Evolutionary conservation across 176 grass and related monocot genomes (phyloP).

Genomic region (Eragrostis curvula): DNA sequence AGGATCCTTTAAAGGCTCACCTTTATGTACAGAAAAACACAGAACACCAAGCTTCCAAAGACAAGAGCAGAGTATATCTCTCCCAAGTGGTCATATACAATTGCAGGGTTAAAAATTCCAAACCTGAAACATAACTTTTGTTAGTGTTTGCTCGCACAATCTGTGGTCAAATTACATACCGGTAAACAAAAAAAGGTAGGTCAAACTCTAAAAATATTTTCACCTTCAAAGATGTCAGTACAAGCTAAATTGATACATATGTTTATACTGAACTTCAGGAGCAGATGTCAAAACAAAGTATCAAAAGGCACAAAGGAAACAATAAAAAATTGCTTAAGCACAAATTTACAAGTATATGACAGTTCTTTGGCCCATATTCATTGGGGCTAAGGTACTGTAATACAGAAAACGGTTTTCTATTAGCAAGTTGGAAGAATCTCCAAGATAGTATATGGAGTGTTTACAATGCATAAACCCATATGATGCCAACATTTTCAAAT

Average conservation of each 20-base stretch:
- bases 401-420: not conserved
- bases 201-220: not conserved
- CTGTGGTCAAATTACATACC: not conserved
- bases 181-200: not conserved
- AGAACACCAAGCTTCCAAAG: constrained; percentile 94
- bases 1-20: constrained; percentile 35
- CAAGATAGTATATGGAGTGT: not conserved
- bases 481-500: not conserved
- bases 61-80: constrained; percentile 94
- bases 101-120: constrained; percentile 81
- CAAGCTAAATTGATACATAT: not conserved
- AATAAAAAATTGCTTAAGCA: not conserved
- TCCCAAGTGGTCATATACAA: constrained; percentile 95
- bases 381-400: not conserved
- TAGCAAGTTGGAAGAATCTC: not conserved
- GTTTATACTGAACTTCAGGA: not conserved
- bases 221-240: not conserved
- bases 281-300: not conserved
- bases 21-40: constrained; percentile 91
- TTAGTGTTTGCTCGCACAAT: constrained; percentile 28
- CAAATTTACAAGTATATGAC: not conserved
- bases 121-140: constrained; percentile 54
- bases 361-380: not conserved
- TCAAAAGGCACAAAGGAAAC: not conserved
- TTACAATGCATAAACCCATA: not conserved